A percentile compares a stretch with the other conserved stretches of the same genome.
Evolutionary conservation across 208 protist genomes (phyloP).

Genomic region (Vickermania ingenoplastis): DNA sequence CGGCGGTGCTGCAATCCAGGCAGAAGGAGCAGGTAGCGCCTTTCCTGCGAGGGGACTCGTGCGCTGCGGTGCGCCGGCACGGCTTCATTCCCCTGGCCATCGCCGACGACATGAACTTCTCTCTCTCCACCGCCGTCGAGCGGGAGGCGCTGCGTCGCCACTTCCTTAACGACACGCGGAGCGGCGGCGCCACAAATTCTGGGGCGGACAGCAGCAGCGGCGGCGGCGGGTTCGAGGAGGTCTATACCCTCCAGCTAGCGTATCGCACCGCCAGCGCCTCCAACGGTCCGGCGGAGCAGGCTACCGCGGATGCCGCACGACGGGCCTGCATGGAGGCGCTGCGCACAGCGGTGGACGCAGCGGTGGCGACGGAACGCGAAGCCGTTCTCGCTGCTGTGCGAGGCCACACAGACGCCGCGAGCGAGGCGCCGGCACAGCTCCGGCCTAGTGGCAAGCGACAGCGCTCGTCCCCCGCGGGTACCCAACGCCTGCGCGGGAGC

Average conservation of each 20-base stretch:
- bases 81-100: conserved; percentile 60
- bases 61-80: conserved; percentile 18
- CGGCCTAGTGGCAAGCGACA: background rate
- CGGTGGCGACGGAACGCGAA: conserved; percentile 20
- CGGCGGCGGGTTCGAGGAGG: background rate
- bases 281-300: background rate
- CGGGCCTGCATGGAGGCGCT: conserved; percentile 34
- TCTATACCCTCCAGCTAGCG: background rate
- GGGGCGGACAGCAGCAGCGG: no score
- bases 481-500: background rate
- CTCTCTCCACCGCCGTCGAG: conserved; percentile 23
- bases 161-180: conserved; percentile 31
- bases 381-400: background rate
- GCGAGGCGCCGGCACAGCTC: background rate
- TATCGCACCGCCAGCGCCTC: background rate
- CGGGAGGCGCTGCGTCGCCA: conserved; percentile 27
- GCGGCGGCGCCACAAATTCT: no score
- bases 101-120: conserved; percentile 28
- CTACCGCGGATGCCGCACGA: conserved; percentile 15
- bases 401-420: background rate
- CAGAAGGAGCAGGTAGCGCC: conserved; percentile 39
- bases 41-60: conserved; percentile 32
- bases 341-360: conserved; percentile 24
- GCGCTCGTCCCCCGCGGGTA: background rate
- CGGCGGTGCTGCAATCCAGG: conserved; percentile 33